Conservation (phyloP, 805 yeast genomes). For the Candida parachauliodes region DNA sequence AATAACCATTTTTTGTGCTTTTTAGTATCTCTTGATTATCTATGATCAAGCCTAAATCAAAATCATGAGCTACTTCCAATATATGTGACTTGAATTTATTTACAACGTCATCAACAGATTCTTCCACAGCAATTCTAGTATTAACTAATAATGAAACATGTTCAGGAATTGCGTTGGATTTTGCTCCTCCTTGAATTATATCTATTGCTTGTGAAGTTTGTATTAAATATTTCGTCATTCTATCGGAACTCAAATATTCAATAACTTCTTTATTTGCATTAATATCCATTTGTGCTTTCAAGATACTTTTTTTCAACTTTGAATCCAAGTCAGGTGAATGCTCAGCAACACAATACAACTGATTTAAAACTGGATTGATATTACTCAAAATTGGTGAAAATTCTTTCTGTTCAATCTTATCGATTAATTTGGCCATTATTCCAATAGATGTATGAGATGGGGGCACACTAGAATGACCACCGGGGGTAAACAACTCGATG, state of each 20-base stretch:
- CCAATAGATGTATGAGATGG: constrained; percentile 50
- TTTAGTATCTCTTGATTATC: constrained; percentile 22
- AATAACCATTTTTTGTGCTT: constrained; percentile 27
- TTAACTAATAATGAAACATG: constrained; percentile 41
- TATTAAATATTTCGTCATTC: constrained; percentile 31
- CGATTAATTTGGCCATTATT: constrained; percentile 39
- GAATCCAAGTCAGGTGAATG: constrained; percentile 33
- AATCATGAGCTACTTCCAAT: constrained; percentile 29
- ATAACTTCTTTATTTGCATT: constrained; percentile 36
- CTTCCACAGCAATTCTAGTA: constrained; percentile 46
- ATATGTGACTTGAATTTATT: constrained; percentile 30
- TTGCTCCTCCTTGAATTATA: constrained; percentile 46
- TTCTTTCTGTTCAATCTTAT: constrained; percentile 33
- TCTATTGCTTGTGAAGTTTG: constrained; percentile 49
- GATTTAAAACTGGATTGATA: constrained; percentile 41
- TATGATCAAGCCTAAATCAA: constrained; percentile 32
- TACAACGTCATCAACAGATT: constrained; percentile 28
- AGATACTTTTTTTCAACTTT: constrained; percentile 31
- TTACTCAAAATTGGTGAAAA: constrained; percentile 37
- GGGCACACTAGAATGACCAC: constrained; percentile 52
- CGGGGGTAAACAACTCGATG: constrained; percentile 42
- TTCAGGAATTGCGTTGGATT: constrained; percentile 50
- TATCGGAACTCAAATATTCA: constrained; percentile 25
- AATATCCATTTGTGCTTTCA: constrained; percentile 32
- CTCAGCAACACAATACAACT: constrained; percentile 46